Conservation (phyloP, 495 filamentous ascomycete species). For the Cercophora samala region DNA sequence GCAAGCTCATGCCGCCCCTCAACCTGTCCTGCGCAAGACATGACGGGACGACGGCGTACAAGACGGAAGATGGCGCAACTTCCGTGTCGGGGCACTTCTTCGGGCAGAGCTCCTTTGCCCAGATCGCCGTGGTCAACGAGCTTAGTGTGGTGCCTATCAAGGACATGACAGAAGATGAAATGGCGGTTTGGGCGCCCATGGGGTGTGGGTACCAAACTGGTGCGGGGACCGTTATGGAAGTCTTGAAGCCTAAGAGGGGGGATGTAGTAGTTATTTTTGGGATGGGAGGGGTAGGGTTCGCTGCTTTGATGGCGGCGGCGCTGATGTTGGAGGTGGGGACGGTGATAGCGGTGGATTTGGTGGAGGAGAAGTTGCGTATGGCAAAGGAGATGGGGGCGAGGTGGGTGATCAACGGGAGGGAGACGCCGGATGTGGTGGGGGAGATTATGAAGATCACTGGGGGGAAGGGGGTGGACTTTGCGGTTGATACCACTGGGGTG, state of each 20-base stretch:
- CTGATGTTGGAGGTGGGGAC: conserved; percentile 24
- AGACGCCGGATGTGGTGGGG: conserved; percentile 13
- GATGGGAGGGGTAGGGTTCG: conserved; percentile 44
- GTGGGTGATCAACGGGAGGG: conserved; percentile 33
- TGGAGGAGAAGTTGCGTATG: conserved; percentile 39
- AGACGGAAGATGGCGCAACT: conserved; percentile 26
- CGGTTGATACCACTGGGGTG: conserved; percentile 18
- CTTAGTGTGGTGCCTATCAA: conserved; percentile 32
- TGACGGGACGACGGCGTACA: conserved; percentile 15
- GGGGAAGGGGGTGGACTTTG: conserved; percentile 15
- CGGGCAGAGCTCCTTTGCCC: conserved; percentile 42
- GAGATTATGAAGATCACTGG: conserved; percentile 12
- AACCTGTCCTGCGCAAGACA: conserved; percentile 35
- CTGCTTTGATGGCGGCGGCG: conserved; percentile 33
- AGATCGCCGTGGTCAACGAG: conserved; percentile 35
- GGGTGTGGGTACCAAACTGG: conserved; percentile 46
- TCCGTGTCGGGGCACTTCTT: conserved; percentile 43
- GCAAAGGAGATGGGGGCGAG: conserved; percentile 46
- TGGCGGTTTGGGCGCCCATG: conserved; percentile 38
- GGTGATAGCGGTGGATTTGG: conserved; percentile 46
- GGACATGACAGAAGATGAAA: conserved; percentile 26
- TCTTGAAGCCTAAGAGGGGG: conserved; percentile 27
- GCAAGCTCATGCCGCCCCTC: conserved; percentile 23
- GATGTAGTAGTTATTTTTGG: conserved; percentile 39
- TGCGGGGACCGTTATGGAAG: conserved; percentile 41